Evolutionary conservation across 2,329 filamentous ascomycete species (phyloP).

Genomic region (Colletotrichum sp.): DNA sequence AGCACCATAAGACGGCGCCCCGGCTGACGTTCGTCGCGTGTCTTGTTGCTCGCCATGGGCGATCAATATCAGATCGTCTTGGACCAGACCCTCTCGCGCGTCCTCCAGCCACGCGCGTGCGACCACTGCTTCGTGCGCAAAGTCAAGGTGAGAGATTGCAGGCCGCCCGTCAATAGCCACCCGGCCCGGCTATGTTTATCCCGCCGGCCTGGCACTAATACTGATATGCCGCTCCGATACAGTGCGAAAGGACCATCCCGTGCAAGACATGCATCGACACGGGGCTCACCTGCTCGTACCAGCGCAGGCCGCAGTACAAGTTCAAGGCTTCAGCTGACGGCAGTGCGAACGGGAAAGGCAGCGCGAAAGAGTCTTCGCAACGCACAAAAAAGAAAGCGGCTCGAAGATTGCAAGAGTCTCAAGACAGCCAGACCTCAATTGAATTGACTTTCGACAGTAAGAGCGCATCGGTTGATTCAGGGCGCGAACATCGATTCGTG

Average conservation of each 20-base stretch:
- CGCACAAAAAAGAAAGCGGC: not conserved
- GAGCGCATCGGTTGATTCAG: not conserved
- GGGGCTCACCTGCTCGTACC: not conserved
- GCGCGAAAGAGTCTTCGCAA: not conserved
- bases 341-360: not conserved
- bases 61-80: not conserved
- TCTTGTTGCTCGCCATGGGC: not conserved
- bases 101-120: not conserved
- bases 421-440: not conserved
- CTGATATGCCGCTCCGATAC: not conserved
- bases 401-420: not conserved
- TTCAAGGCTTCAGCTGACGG: not conserved
- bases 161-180: no score
- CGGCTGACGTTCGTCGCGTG: not conserved
- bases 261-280: not conserved
- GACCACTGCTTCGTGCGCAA: not conserved
- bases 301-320: not conserved
- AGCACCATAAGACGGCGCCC: not conserved
- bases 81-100: not conserved
- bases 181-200: not conserved
- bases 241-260: not conserved
- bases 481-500: not conserved
- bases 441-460: not conserved
- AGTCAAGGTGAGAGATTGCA: not conserved
- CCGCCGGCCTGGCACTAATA: not conserved